phyloP scores from a whole-genome alignment of 306 rosid genomes.

The Sechiopsis laciniata region DNA sequence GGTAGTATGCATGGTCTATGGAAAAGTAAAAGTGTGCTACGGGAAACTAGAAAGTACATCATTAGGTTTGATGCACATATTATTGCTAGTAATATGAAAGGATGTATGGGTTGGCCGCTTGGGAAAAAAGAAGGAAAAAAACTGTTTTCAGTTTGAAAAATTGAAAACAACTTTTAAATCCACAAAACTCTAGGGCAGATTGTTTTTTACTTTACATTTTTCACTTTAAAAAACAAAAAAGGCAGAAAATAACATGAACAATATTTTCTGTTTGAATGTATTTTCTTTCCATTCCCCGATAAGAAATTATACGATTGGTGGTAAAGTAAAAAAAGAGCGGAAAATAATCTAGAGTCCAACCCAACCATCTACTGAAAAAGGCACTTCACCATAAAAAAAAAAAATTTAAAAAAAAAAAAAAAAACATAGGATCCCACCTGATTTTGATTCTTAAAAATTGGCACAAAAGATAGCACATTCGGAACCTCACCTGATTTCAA shows the following conservation, averaged over 20 bases:
- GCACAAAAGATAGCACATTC: conserved; percentile 20
- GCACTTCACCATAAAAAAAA: not conserved
- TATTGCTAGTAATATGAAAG: not conserved
- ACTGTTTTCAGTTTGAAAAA: not conserved
- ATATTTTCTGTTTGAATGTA: not conserved
- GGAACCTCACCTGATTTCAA: conserved; percentile 72
- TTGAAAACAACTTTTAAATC: not conserved
- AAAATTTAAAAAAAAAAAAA: too few relatives aligned
- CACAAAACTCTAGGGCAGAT: conserved; percentile 4
- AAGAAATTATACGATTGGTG: not conserved
- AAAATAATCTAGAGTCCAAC: not conserved
- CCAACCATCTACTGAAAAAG: not conserved
- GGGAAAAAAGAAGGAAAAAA: too few relatives aligned
- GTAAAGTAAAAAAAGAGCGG: not conserved
- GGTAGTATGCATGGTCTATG: not conserved
- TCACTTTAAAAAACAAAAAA: not conserved
- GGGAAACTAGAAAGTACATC: not conserved
- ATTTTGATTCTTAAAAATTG: conserved; percentile 17
- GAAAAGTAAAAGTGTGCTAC: not conserved
- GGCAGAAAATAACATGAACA: not conserved
- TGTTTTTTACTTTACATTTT: not conserved
- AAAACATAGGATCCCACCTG: not conserved
- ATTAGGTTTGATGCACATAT: not conserved
- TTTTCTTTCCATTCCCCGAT: not conserved
- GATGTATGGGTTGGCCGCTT: not conserved